phyloP scores from a whole-genome alignment of 1,139 yeast species.

The Petasospora fabianii region DNA sequence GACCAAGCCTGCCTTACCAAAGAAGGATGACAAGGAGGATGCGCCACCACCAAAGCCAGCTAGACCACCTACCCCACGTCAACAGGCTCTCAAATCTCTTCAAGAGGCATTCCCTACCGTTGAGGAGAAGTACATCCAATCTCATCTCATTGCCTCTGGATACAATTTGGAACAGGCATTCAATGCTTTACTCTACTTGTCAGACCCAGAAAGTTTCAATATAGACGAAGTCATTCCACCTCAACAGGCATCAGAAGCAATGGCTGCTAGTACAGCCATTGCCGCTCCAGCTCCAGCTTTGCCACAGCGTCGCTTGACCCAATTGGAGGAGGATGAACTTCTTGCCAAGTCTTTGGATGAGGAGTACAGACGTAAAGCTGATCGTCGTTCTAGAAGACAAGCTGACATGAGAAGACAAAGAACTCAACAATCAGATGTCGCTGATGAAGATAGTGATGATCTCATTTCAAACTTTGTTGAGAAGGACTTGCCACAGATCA shows the following conservation, averaged over 20 bases:
- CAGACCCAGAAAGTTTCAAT: conserved; percentile 65
- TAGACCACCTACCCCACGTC: conserved; percentile 49
- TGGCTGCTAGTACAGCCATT: conserved; percentile 29
- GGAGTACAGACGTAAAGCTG: conserved; percentile 45
- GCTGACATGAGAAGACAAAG: conserved; percentile 29
- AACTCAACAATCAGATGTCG: conserved; percentile 28
- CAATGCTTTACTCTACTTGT: conserved; percentile 74
- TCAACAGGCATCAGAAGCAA: conserved; percentile 20
- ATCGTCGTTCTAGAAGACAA: conserved; percentile 26
- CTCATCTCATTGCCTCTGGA: conserved; percentile 79
- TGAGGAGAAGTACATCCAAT: conserved; percentile 67
- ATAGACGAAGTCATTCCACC: conserved; percentile 44
- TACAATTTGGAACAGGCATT: conserved; percentile 84
- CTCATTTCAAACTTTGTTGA: conserved; percentile 63
- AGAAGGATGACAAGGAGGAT: conserved; percentile 15
- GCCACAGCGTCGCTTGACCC: conserved; percentile 34
- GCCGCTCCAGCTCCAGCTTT: conserved; percentile 29
- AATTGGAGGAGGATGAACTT: conserved; percentile 72
- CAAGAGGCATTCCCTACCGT: conserved; percentile 21
- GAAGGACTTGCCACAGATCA: conserved; percentile 59
- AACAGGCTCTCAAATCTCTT: conserved; percentile 39
- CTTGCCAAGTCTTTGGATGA: conserved; percentile 80
- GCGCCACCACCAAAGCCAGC: conserved; percentile 68
- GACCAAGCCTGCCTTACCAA: conserved; percentile 10
- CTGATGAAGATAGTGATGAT: conserved; percentile 44